Percentiles rank a stretch among this genome's conserved stretches.
phyloP scores from a whole-genome alignment of 2,329 filamentous ascomycete genomes.

The Sclerotinia sclerotiorum region DNA sequence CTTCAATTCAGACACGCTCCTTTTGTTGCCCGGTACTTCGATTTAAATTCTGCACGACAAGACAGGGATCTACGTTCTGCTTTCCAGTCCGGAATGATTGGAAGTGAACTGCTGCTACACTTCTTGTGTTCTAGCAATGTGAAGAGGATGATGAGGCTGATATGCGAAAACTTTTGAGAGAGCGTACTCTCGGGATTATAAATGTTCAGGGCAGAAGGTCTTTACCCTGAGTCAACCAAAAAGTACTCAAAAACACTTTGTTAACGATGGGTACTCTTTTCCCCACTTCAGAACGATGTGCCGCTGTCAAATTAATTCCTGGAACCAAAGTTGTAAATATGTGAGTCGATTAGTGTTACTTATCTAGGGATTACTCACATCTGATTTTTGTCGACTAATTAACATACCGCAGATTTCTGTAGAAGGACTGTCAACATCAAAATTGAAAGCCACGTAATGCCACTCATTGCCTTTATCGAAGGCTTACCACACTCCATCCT shows the following conservation, averaged over 20 bases:
- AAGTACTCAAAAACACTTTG: not conserved
- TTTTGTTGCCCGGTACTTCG: not conserved
- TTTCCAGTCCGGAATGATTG: not conserved
- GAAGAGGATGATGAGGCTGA: not conserved
- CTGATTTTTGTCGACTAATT: not conserved
- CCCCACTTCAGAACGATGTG: not conserved
- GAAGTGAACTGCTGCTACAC: not conserved
- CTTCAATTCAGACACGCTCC: slow-evolving; percentile 28
- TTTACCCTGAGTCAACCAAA: rapidly evolving
- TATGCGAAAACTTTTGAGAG: not conserved
- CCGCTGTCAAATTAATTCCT: not conserved
- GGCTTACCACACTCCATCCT: not conserved
- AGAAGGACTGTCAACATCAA: not conserved
- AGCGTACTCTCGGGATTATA: not conserved
- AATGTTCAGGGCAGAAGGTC: not conserved
- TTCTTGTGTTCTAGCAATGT: not conserved
- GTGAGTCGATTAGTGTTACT: not conserved
- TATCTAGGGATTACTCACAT: not conserved
- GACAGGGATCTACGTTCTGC: too few relatives aligned
- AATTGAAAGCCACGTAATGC: too few relatives aligned
- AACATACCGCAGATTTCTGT: not conserved
- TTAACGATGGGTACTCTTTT: not conserved
- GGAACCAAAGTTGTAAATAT: not conserved
- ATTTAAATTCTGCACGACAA: too few relatives aligned
- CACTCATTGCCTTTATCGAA: not conserved